Conservation (phyloP, 352 stramenopile genomes). For the Phytophthora fragariae region DNA sequence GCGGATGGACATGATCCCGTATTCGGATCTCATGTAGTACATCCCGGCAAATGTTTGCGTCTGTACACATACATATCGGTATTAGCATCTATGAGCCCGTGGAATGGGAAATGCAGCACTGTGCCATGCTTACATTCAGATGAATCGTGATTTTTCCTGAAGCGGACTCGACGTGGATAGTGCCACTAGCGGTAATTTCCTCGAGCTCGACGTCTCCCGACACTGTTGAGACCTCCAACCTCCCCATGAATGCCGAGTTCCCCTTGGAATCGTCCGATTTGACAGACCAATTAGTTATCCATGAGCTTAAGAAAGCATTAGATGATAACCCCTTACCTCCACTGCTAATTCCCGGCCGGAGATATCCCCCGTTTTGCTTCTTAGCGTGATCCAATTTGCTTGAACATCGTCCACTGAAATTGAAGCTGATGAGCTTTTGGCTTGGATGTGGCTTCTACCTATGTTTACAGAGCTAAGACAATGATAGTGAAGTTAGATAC, state of each 20-base stretch:
- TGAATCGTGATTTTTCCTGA: slow-evolving; percentile 72
- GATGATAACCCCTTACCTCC: slow-evolving; percentile 29
- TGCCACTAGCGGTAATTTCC: slow-evolving; percentile 58
- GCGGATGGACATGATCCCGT: slow-evolving; percentile 65
- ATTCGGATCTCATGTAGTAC: slow-evolving; percentile 75
- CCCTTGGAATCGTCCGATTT: slow-evolving; percentile 32
- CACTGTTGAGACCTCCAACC: slow-evolving; percentile 67
- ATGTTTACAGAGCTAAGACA: slow-evolving; percentile 47
- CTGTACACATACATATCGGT: slow-evolving; percentile 17
- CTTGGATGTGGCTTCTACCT: slow-evolving; percentile 60
- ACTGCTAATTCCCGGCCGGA: slow-evolving; percentile 43
- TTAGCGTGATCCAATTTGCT: slow-evolving; percentile 70
- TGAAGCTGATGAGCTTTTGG: slow-evolving; percentile 53
- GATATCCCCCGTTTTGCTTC: slow-evolving; percentile 56
- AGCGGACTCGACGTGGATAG: slow-evolving; percentile 71
- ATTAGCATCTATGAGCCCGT: neutral
- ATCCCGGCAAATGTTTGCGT: slow-evolving; percentile 65
- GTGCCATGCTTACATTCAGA: slow-evolving; percentile 39
- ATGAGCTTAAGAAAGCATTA: neutral
- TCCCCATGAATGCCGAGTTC: slow-evolving; percentile 73
- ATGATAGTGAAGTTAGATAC: neutral
- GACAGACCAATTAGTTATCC: neutral
- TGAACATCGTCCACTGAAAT: slow-evolving; percentile 52
- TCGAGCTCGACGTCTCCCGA: slow-evolving; percentile 63
- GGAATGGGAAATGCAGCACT: neutral